A percentile compares a stretch with the other conserved stretches of the same genome.
phyloP scores from a whole-genome alignment of 305 asterid species.

The Solanum hybrid region DNA sequence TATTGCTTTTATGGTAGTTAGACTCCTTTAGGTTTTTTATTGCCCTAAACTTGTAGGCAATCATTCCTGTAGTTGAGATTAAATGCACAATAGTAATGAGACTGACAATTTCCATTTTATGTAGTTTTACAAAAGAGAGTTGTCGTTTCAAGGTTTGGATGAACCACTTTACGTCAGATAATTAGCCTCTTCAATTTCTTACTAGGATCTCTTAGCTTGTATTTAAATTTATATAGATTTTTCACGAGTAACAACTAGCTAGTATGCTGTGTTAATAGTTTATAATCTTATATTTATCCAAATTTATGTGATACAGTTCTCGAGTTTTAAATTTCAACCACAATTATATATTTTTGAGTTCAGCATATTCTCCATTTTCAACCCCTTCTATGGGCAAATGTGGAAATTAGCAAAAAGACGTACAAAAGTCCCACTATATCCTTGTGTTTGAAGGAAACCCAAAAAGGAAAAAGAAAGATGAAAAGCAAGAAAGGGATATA shows the following conservation, averaged over 20 bases:
- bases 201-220: not conserved
- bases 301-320: not conserved
- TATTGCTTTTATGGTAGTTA: not conserved
- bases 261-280: not conserved
- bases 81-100: not conserved
- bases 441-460: slow-evolving; percentile 4
- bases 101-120: not conserved
- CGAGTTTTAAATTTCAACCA: not conserved
- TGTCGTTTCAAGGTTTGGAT: not conserved
- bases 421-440: not conserved
- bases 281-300: not conserved
- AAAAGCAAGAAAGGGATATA: not conserved
- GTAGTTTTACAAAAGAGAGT: not conserved
- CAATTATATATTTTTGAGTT: not conserved
- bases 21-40: not conserved
- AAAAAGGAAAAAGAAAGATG: not conserved
- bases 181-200: not conserved
- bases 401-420: not conserved
- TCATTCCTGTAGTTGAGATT: not conserved
- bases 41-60: not conserved
- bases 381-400: not conserved
- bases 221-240: not conserved
- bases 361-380: not conserved
- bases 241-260: not conserved
- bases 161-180: rapidly evolving